These are phyloP conservation scores for Xerocomellus dryophilus DNA, from an alignment of 768 basidiomycete species.

Conservation along the genomic window DNA sequence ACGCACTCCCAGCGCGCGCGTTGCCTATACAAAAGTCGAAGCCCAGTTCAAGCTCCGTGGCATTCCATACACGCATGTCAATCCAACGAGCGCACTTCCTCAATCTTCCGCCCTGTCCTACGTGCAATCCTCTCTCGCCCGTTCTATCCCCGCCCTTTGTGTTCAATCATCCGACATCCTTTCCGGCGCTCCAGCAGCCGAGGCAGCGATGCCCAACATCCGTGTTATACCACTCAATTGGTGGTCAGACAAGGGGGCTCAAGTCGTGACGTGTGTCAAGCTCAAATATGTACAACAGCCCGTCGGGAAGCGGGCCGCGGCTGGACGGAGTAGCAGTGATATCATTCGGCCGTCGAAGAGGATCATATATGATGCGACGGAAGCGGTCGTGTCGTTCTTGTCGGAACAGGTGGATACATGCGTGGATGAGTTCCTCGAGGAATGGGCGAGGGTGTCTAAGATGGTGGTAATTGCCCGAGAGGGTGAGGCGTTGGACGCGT, in stretches of 20 bases:
- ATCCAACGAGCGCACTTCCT: conserved; percentile 45
- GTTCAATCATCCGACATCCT: conserved; percentile 81
- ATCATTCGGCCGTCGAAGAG: conserved; percentile 82
- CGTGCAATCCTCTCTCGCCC: conserved; percentile 69
- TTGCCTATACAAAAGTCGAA: conserved; percentile 88
- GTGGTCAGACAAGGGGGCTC: conserved; percentile 80
- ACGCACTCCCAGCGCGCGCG: conserved; percentile 61
- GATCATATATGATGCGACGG: conserved; percentile 85
- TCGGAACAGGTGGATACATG: conserved; percentile 85
- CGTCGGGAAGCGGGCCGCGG: conserved; percentile 64
- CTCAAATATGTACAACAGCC: conserved; percentile 88
- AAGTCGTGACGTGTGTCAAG: conserved; percentile 89
- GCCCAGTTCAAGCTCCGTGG: conserved; percentile 78
- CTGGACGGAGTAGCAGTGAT: conserved; percentile 43
- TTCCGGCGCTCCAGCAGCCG: conserved; percentile 79
- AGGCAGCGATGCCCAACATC: conserved; percentile 91
- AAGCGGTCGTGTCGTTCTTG: conserved; percentile 85
- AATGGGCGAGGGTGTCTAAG: conserved; percentile 90
- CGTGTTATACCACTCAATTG: conserved; percentile 85
- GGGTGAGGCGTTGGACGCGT: conserved; percentile 42
- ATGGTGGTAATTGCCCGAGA: conserved; percentile 93
- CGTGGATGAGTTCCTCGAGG: conserved; percentile 86
- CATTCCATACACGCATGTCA: conserved; percentile 76
- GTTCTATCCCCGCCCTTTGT: conserved; percentile 78
- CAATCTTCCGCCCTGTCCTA: conserved; percentile 47